Evolutionary conservation across 202 grass and related monocot species (phyloP).

Genomic region (Musa balbisiana): DNA sequence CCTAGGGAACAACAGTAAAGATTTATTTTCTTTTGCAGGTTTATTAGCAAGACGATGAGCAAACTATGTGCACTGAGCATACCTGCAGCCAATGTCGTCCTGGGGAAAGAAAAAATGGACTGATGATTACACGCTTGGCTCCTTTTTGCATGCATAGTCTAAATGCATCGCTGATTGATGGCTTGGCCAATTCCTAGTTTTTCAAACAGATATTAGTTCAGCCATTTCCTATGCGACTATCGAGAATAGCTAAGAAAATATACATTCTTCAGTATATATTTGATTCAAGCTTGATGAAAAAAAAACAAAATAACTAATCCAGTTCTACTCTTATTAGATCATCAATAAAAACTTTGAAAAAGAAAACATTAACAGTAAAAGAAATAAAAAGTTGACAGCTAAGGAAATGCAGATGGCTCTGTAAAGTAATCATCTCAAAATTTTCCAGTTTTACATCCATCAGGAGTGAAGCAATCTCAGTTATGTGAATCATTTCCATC

Average conservation of each 20-base stretch:
- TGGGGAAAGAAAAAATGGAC: constrained; percentile 84
- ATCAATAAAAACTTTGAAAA: too few species aligned
- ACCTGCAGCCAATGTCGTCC: constrained; percentile 73
- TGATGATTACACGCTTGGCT: constrained; percentile 55
- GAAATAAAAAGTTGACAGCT: too few species aligned
- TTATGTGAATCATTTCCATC: background rate
- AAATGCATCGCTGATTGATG: constrained; percentile 76
- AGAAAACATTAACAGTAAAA: too few species aligned
- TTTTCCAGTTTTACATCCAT: background rate
- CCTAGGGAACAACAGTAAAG: constrained; percentile 36
- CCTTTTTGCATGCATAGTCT: constrained; percentile 61
- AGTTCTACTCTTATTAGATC: too few species aligned
- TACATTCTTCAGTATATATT: too few species aligned
- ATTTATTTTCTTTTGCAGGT: background rate
- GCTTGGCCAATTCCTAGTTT: constrained; percentile 71
- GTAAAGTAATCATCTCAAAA: background rate
- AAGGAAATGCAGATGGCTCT: too few species aligned
- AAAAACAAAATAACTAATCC: too few species aligned
- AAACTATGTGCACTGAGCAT: constrained; percentile 10
- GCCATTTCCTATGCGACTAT: background rate
- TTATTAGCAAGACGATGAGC: background rate
- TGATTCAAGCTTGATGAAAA: too few species aligned
- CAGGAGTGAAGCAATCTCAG: background rate
- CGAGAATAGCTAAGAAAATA: too few species aligned
- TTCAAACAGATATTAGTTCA: constrained; percentile 12